phyloP scores from a whole-genome alignment of 2,329 filamentous ascomycete genomes.

The Diatrype stigma region DNA sequence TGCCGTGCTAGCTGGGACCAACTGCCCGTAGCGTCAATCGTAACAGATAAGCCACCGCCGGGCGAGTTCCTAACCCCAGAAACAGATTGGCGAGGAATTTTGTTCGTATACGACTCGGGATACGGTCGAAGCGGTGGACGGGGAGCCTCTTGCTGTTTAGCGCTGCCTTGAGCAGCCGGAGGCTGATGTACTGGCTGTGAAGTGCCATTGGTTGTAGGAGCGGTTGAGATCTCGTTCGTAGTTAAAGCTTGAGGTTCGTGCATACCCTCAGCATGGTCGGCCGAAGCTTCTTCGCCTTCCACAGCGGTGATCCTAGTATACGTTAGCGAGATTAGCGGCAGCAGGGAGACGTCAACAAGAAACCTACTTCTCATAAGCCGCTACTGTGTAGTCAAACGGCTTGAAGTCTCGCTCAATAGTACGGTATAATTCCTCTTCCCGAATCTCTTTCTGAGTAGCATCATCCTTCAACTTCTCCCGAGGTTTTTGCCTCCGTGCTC shows the following conservation, averaged over 20 bases:
- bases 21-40: constrained; percentile 81
- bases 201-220: constrained; percentile 27
- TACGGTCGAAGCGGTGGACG: constrained; percentile 38
- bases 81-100: constrained; percentile 50
- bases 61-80: constrained; percentile 68
- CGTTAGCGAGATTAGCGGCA: constrained; percentile 9
- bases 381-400: constrained; percentile 89
- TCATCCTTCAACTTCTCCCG: constrained; percentile 88
- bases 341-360: neutral
- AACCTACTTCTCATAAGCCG: constrained; percentile 69
- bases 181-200: constrained; percentile 12
- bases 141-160: neutral
- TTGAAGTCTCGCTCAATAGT: constrained; percentile 94
- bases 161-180: constrained; percentile 3
- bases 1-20: constrained; percentile 90
- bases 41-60: constrained; percentile 83
- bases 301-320: constrained; percentile 31
- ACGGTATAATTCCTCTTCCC: constrained; percentile 87
- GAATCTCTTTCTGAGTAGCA: constrained; percentile 89
- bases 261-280: constrained; percentile 14
- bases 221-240: constrained; percentile 45
- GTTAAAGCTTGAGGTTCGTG: constrained; percentile 43
- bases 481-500: constrained; percentile 89
- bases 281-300: constrained; percentile 21
- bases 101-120: constrained; percentile 42